A percentile compares a stretch with the other conserved stretches of the same genome.
Conservation (phyloP, 129 eudicot genomes). For the Calendula officinalis region DNA sequence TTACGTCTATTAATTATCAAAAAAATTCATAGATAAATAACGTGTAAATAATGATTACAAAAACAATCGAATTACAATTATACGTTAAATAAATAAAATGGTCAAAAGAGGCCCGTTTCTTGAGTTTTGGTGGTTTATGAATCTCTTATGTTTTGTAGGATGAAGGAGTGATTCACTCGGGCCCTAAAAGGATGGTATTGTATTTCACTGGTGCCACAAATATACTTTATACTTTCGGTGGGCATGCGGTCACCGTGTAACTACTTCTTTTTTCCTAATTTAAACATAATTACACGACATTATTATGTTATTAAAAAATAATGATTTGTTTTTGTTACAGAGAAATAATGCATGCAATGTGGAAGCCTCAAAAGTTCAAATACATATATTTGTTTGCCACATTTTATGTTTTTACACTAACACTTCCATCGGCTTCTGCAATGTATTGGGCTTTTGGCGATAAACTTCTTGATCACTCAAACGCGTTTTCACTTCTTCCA, state of each 20-base stretch:
- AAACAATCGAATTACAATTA: too few species aligned
- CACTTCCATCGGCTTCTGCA: conserved; percentile 67
- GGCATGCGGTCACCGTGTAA: conserved; percentile 84
- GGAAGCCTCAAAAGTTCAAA: conserved; percentile 71
- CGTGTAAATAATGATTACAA: too few species aligned
- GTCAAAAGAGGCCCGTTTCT: background rate
- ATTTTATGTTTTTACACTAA: conserved; percentile 62
- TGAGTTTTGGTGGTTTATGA: background rate
- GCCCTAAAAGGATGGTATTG: conserved; percentile 49
- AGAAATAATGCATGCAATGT: conserved; percentile 78
- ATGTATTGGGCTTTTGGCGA: conserved; percentile 90
- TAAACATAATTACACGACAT: background rate
- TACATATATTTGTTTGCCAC: conserved; percentile 68
- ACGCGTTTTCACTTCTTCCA: conserved; percentile 74
- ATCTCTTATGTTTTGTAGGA: conserved; percentile 28
- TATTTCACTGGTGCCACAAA: conserved; percentile 79
- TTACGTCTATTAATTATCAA: too few species aligned
- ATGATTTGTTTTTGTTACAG: conserved; percentile 25
- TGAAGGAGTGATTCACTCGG: conserved; percentile 67
- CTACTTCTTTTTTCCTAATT: conserved; percentile 13
- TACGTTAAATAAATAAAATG: too few species aligned
- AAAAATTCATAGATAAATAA: background rate
- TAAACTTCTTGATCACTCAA: conserved; percentile 55
- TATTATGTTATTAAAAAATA: background rate
- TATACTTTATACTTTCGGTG: conserved; percentile 74